These are phyloP conservation scores for Chlamydomonas incerta DNA, from an alignment of 139 green algal genomes.

Conservation along the genomic window DNA sequence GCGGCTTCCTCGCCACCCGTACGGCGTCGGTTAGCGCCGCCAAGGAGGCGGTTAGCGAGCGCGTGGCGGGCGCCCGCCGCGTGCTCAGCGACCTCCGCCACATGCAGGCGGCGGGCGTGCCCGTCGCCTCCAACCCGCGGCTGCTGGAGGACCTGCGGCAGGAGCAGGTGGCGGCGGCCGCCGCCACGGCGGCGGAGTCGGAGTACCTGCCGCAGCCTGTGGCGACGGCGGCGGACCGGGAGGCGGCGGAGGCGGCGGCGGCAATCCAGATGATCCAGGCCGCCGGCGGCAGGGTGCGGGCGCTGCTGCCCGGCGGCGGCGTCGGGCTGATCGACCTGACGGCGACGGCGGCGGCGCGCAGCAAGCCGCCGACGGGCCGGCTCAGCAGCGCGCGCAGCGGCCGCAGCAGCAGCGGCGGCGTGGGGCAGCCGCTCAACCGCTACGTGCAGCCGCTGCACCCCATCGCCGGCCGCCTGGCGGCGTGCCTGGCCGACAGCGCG, in stretches of 20 bases:
- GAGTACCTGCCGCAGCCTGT: neutral
- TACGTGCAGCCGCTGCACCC: constrained; percentile 1
- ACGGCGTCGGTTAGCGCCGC: neutral
- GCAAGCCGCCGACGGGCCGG: too few species aligned
- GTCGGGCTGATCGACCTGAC: too few species aligned
- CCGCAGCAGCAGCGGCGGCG: neutral
- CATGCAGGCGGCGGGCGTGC: neutral
- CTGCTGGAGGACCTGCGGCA: neutral
- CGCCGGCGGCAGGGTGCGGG: neutral
- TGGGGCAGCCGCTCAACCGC: neutral
- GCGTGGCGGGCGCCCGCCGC: neutral
- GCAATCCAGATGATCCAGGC: neutral
- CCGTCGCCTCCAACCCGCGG: neutral
- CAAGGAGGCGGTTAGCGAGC: constrained; percentile 27
- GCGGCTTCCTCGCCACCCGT: neutral
- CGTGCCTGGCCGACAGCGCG: neutral
- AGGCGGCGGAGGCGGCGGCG: too few species aligned
- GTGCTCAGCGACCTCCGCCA: neutral
- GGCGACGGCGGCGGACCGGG: neutral
- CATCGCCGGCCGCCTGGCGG: neutral
- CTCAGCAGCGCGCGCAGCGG: too few species aligned
- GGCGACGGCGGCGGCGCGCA: too few species aligned
- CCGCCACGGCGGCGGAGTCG: neutral
- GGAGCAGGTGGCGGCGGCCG: neutral
- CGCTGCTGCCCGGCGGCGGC: neutral